Evolutionary conservation across 352 stramenopile genomes (phyloP).

Genomic region (Phytophthora brassicae): DNA sequence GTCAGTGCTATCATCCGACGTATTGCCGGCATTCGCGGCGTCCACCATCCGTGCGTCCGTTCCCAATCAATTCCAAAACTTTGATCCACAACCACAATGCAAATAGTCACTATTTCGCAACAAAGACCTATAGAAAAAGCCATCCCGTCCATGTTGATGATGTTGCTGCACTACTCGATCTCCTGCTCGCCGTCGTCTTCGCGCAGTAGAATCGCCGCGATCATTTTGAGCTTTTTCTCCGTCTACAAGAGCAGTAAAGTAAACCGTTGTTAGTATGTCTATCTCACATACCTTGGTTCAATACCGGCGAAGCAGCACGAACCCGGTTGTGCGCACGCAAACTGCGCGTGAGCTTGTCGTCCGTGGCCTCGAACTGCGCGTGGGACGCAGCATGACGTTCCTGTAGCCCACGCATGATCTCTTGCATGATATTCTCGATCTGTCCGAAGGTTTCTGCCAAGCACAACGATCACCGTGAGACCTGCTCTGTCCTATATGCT

Average conservation of each 20-base stretch:
- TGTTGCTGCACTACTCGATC: constrained; percentile 14
- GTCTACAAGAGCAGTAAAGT: constrained; percentile 25
- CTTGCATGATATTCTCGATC: constrained; percentile 47
- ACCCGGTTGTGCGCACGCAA: constrained; percentile 41
- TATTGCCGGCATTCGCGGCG: neutral
- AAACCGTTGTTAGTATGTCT: neutral
- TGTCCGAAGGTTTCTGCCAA: constrained; percentile 39
- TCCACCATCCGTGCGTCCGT: neutral
- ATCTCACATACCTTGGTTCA: neutral
- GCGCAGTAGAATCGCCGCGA: constrained; percentile 43
- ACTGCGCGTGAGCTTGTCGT: constrained; percentile 29
- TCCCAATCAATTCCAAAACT: neutral
- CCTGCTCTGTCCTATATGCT: neutral
- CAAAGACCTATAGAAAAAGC: neutral
- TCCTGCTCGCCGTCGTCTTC: constrained; percentile 35
- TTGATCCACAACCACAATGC: no score
- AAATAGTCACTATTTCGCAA: neutral
- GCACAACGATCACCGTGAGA: constrained; percentile 2
- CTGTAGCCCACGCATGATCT: constrained; percentile 40
- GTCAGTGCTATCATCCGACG: neutral
- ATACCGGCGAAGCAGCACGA: constrained; percentile 2
- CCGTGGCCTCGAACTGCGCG: constrained; percentile 35
- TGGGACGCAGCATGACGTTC: constrained; percentile 39
- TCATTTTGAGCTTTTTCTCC: constrained; percentile 61
- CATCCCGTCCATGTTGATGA: neutral